Evolutionary conservation across 2,329 filamentous ascomycete species (phyloP).

Genomic region (Incumbomyces lentus): DNA sequence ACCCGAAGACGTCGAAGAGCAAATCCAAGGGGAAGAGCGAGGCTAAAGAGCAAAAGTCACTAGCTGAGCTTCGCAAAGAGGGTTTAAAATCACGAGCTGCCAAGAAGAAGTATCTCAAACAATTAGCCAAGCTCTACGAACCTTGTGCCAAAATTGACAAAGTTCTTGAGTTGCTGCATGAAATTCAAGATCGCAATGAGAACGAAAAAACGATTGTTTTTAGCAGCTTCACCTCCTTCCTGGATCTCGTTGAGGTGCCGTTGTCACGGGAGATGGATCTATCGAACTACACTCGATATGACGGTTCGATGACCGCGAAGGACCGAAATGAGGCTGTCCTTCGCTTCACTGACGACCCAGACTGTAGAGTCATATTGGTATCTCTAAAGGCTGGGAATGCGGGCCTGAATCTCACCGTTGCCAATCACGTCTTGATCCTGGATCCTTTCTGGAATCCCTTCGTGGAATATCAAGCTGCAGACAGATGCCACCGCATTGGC

Average conservation of each 20-base stretch:
- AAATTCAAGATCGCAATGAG: constrained; percentile 38
- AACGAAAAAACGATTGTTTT: constrained; percentile 74
- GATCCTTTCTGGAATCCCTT: constrained; percentile 87
- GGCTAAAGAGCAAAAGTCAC: constrained; percentile 32
- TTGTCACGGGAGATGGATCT: constrained; percentile 34
- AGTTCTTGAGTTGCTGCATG: constrained; percentile 52
- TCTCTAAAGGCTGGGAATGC: constrained; percentile 74
- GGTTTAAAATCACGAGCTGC: constrained; percentile 54
- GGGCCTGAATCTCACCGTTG: constrained; percentile 74
- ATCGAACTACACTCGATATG: constrained; percentile 59
- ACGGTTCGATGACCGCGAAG: constrained; percentile 60
- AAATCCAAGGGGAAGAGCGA: constrained; percentile 30
- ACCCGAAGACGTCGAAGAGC: constrained; percentile 14
- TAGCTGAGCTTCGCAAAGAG: constrained; percentile 58
- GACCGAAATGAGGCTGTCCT: constrained; percentile 58
- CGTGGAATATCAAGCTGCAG: constrained; percentile 80
- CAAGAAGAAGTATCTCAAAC: constrained; percentile 58
- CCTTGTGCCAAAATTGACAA: constrained; percentile 67
- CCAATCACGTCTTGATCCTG: constrained; percentile 77
- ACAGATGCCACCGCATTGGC: constrained; percentile 79
- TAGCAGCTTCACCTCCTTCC: constrained; percentile 67
- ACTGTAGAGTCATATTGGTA: constrained; percentile 61
- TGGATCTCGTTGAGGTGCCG: constrained; percentile 67
- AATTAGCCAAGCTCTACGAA: constrained; percentile 57
- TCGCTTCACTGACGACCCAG: constrained; percentile 53